Conservation (phyloP, 129 eudicot genomes). For the Tagetes patula region DNA sequence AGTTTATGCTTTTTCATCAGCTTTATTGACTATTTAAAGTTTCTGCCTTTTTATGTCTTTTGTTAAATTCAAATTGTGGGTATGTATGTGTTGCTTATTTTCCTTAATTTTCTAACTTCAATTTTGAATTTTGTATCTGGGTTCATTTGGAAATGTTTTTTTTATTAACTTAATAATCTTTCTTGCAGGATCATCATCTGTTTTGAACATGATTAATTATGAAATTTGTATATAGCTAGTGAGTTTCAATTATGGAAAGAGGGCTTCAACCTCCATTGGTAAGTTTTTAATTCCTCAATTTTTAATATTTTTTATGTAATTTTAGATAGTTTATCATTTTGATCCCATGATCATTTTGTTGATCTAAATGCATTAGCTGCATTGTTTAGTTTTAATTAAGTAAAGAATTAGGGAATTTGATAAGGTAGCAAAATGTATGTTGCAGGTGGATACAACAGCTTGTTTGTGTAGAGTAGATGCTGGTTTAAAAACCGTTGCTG, state of each 20-base stretch:
- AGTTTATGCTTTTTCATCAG: constrained; percentile 34
- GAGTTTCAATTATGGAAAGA: constrained; percentile 51
- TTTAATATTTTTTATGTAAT: too few relatives aligned
- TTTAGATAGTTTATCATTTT: neutral
- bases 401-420: constrained; percentile 2
- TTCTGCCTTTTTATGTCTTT: constrained; percentile 34
- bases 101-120: constrained; percentile 4
- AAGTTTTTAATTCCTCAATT: constrained; percentile 15
- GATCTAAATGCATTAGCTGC: neutral
- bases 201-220: constrained; percentile 19
- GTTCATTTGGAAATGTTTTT: constrained; percentile 16
- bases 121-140: constrained; percentile 23
- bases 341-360: constrained; percentile 15
- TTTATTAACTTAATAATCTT: neutral
- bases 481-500: constrained; percentile 79
- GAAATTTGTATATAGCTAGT: constrained; percentile 24
- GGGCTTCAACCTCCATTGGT: constrained; percentile 85
- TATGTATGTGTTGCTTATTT: constrained; percentile 14
- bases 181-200: constrained; percentile 34
- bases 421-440: neutral
- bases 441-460: constrained; percentile 81
- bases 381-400: neutral
- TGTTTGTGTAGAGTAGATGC: constrained; percentile 87
- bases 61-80: constrained; percentile 34
- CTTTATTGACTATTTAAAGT: constrained; percentile 38